Evolutionary conservation across 371 early-diverging fungal species (phyloP), one percentile per base, ranked within the genome.

Genomic region (Phascolomyces articulosus): DNA sequence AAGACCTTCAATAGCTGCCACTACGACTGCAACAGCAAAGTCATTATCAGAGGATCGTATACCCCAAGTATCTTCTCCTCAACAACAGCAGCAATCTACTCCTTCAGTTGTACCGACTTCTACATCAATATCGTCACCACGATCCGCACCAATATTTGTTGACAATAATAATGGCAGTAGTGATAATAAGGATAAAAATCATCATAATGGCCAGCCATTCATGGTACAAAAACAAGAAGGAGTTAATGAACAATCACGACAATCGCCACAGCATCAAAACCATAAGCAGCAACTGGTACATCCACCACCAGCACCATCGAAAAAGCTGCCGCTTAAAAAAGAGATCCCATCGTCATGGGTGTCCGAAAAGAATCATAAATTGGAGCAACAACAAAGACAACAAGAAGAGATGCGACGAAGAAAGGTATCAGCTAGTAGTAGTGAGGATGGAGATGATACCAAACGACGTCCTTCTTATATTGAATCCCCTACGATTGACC

Each of bases 341-440:
- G 20, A 3, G 58, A 28, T n/a, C n/a, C n/a, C n/a, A n/a, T n/a
- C n/a, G 29, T 40, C 40, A 20, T 53, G 44, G 44, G 16, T 44
- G 16, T 16, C n/a, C 44, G 44, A 44, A 44, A 44, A 44, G 4
- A 13, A 15, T n/a, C 11, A 34, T 34, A 34, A 34, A 11, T n/a
- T n/a, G n/a, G n/a, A 38, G 38, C 38, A 38, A 38, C 13, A 38
- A 38, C 38, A 38, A 38, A 13, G 9, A 38, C 8, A 44, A n/a
- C 44, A 44, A 44, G 44, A 44, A 44, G 44, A 44, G 16, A 51
- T 7, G 51, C 51, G 51, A 23, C 51, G 51, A 44, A 44, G 44
- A 44, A 44, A 44, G 16, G 16, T 44, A 44, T 44, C 44, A 15
- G 44, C 44, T 13, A 44, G 44, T n/a, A 44, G 44, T 44, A n/a